phyloP scores from a whole-genome alignment of 2,329 filamentous ascomycete species.

The Pyricularia sp. region DNA sequence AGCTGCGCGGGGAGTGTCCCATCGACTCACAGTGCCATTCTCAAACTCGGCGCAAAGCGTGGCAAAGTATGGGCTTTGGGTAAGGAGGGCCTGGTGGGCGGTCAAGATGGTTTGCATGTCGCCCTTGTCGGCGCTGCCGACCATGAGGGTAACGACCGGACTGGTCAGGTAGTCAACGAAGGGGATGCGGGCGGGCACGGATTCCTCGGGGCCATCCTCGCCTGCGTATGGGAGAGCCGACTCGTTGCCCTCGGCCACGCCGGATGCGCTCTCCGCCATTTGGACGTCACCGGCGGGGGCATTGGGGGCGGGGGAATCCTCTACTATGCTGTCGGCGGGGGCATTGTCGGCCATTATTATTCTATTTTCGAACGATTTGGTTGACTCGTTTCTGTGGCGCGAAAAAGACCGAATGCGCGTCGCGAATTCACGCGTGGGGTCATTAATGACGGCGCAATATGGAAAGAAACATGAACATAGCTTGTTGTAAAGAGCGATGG shows the following conservation, averaged over 20 bases:
- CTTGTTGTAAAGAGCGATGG: no score
- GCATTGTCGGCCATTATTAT: conserved; percentile 15
- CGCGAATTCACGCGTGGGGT: no score
- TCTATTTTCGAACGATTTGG: not conserved
- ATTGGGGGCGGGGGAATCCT: conserved; percentile 15
- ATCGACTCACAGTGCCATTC: conserved; percentile 45
- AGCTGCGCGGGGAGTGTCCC: no score
- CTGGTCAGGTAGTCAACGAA: conserved; percentile 57
- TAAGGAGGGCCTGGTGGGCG: conserved; percentile 71
- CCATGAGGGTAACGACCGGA: conserved; percentile 58
- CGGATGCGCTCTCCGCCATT: conserved; percentile 17
- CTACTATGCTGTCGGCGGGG: conserved; percentile 14
- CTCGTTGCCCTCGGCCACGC: conserved; percentile 18
- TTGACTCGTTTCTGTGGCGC: not conserved
- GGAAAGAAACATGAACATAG: no score
- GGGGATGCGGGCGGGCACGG: conserved; percentile 24
- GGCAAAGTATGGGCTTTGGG: conserved; percentile 65
- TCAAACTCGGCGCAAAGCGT: conserved; percentile 54
- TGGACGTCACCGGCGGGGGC: conserved; percentile 14
- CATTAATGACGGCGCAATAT: no score
- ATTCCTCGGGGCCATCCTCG: conserved; percentile 22
- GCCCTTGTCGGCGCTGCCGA: conserved; percentile 44
- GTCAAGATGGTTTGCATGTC: conserved; percentile 51
- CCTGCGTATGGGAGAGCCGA: conserved; percentile 26
- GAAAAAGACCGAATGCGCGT: no score